Conservation (phyloP, 768 basidiomycete genomes). For the Boletus vermiculosoides region DNA sequence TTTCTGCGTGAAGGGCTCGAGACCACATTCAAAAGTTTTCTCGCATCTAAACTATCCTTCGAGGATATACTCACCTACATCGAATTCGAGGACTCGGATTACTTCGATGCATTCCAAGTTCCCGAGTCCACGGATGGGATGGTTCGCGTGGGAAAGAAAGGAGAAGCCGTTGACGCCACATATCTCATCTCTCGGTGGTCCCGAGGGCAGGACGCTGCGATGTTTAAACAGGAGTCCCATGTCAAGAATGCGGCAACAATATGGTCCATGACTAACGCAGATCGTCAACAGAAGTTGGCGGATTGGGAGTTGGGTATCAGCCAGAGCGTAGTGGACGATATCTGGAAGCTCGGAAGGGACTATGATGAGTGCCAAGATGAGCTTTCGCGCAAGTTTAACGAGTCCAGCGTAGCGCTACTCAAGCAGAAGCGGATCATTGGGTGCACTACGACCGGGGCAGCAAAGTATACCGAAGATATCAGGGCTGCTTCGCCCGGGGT, state of each 20-base stretch:
- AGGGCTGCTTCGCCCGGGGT: conserved; percentile 48
- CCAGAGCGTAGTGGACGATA: conserved; percentile 32
- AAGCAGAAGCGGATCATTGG: conserved; percentile 55
- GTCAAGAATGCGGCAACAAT: conserved; percentile 28
- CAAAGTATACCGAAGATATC: conserved; percentile 52
- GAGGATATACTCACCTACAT: conserved; percentile 43
- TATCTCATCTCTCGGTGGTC: conserved; percentile 54
- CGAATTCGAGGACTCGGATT: conserved; percentile 51
- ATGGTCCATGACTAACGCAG: conserved; percentile 37
- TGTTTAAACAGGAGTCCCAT: conserved; percentile 32
- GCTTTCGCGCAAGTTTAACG: conserved; percentile 37
- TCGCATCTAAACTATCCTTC: conserved; percentile 14
- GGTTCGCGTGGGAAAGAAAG: conserved; percentile 41
- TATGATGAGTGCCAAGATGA: conserved; percentile 42
- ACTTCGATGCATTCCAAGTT: conserved; percentile 45
- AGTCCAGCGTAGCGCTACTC: conserved; percentile 36
- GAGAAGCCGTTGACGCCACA: conserved; percentile 31
- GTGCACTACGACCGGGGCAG: conserved; percentile 69
- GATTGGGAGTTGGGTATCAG: conserved; percentile 40
- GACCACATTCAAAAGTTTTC: conserved; percentile 30
- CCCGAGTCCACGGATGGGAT: conserved; percentile 45
- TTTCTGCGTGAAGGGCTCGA: conserved; percentile 24
- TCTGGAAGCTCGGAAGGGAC: conserved; percentile 33
- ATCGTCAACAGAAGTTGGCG: conserved; percentile 27
- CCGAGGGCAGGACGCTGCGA: conserved; percentile 42